Conservation (phyloP, 1,139 yeast genomes). For the Candida gigantensis region DNA sequence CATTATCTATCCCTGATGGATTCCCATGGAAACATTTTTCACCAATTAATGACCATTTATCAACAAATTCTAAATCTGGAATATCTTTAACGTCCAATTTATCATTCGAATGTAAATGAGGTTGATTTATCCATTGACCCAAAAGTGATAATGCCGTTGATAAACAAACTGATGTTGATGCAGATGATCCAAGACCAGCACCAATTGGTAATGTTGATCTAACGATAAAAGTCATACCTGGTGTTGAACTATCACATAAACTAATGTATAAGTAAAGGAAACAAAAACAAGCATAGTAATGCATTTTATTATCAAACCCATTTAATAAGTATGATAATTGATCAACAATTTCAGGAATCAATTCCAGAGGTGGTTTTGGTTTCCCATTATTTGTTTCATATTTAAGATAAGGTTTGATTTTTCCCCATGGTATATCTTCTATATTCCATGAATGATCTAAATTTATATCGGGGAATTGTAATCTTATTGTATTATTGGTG, state of each 20-base stretch:
- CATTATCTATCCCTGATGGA: constrained; percentile 96
- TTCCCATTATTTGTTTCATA: constrained; percentile 23
- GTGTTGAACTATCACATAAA: constrained; percentile 49
- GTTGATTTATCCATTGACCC: constrained; percentile 53
- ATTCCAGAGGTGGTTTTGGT: constrained; percentile 53
- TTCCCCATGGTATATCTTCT: constrained; percentile 61
- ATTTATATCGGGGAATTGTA: constrained; percentile 83
- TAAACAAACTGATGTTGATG: constrained; percentile 83
- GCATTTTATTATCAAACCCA: constrained; percentile 52
- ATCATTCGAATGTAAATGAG: constrained; percentile 28
- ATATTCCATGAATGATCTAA: constrained; percentile 65
- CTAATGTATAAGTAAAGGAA: constrained; percentile 75
- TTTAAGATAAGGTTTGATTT: constrained; percentile 26
- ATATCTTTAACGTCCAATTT: constrained; percentile 36
- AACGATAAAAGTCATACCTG: constrained; percentile 62
- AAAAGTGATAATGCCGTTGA: constrained; percentile 71
- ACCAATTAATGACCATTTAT: constrained; percentile 88
- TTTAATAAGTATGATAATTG: constrained; percentile 46
- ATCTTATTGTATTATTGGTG: constrained; percentile 43
- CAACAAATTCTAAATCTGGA: constrained; percentile 61
- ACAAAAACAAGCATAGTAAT: constrained; percentile 81
- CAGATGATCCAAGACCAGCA: constrained; percentile 96
- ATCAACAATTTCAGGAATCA: constrained; percentile 61
- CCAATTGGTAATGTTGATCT: constrained; percentile 92
- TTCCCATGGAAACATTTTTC: constrained; percentile 96